These are phyloP conservation scores for Pyrus communis DNA, from an alignment of 306 rosid species.

Conservation along the genomic window DNA sequence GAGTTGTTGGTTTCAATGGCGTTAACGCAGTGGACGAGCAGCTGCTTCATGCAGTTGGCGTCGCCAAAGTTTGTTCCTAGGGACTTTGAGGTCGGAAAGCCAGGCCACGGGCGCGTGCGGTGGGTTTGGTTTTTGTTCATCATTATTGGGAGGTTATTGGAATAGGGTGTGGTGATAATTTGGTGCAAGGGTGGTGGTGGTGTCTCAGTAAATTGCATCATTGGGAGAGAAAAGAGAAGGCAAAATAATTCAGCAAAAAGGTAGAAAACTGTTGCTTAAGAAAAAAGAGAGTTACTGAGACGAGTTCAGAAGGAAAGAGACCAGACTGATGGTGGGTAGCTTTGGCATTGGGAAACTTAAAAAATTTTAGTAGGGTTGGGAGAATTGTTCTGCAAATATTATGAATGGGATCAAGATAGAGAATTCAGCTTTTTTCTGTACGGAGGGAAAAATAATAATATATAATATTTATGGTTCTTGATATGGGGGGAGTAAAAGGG, in stretches of 20 bases:
- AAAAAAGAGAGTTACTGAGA: neutral
- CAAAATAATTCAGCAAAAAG: neutral
- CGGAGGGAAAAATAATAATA: neutral
- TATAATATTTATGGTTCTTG: too few relatives aligned
- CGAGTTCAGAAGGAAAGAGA: slow-evolving; percentile 42
- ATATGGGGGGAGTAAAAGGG: slow-evolving; percentile 11
- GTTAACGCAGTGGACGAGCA: too few relatives aligned
- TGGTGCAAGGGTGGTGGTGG: neutral
- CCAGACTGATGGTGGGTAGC: slow-evolving; percentile 48
- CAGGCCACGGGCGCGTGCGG: too few relatives aligned
- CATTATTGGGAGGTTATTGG: too few relatives aligned
- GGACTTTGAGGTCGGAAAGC: too few relatives aligned
- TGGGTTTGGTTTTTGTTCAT: too few relatives aligned
- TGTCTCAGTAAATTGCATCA: slow-evolving; percentile 65
- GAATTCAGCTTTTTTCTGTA: neutral
- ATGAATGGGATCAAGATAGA: neutral
- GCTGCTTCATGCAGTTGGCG: too few relatives aligned
- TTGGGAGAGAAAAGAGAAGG: slow-evolving; percentile 5
- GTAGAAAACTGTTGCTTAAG: neutral
- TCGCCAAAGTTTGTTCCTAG: too few relatives aligned
- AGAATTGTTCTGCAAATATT: neutral
- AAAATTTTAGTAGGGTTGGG: neutral
- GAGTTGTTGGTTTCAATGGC: too few relatives aligned
- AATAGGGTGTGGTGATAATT: too few relatives aligned
- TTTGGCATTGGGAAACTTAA: slow-evolving; percentile 30